A percentile compares a stretch with the other conserved stretches of the same genome.
phyloP scores from a whole-genome alignment of 768 basidiomycete species.

The Hericium coralloides region DNA sequence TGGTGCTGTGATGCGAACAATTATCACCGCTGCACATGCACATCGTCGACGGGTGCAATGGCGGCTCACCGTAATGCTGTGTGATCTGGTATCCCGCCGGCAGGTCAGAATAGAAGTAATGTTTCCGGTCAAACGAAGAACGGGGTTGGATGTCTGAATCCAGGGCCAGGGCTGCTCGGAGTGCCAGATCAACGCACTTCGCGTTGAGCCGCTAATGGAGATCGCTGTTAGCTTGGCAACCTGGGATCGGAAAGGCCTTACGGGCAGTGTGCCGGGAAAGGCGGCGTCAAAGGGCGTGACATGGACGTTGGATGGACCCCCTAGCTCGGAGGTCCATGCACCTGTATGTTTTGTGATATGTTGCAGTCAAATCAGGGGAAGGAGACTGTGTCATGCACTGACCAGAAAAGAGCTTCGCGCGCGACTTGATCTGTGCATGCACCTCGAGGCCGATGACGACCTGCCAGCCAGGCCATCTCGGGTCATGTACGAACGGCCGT shows the following conservation, averaged over 20 bases:
- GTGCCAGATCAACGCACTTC: constrained; percentile 67
- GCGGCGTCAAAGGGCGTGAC: constrained; percentile 81
- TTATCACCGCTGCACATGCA: constrained; percentile 1
- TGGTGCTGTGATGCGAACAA: constrained; percentile 49
- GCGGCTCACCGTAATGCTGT: constrained; percentile 71
- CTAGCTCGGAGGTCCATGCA: constrained; percentile 31
- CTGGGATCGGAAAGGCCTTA: constrained; percentile 28
- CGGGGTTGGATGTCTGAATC: constrained; percentile 49
- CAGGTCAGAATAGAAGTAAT: constrained; percentile 95
- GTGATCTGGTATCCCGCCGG: constrained; percentile 97
- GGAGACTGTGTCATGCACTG: constrained; percentile 14
- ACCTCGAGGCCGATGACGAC: constrained; percentile 92
- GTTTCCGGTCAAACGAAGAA: constrained; percentile 92
- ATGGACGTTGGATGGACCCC: constrained; percentile 59
- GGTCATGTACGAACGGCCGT: constrained; percentile 13
- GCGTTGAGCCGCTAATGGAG: constrained; percentile 45
- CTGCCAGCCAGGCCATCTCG: constrained; percentile 78
- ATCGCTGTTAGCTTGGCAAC: background rate
- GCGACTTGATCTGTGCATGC: constrained; percentile 88
- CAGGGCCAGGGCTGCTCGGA: constrained; percentile 77
- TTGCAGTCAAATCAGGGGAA: background rate
- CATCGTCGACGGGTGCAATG: background rate
- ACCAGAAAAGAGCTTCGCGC: constrained; percentile 84
- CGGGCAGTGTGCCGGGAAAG: constrained; percentile 89
- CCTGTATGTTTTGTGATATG: constrained; percentile 22